These are phyloP conservation scores for Orychophragmus violaceus DNA, from an alignment of 345 rosid genomes.

Conservation along the genomic window DNA sequence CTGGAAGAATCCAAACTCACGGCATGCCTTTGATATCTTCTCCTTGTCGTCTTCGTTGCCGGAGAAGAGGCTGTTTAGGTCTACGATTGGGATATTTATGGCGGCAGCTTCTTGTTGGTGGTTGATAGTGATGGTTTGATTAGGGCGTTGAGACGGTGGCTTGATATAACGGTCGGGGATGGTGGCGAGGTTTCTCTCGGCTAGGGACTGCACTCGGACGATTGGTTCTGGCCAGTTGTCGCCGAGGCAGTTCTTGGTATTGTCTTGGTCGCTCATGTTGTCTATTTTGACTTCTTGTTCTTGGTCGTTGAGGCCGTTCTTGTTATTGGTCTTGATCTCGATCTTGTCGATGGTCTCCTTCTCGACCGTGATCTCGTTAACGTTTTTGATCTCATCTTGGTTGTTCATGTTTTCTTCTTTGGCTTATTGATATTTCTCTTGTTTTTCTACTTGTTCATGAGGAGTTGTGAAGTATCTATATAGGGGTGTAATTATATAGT, in stretches of 20 bases:
- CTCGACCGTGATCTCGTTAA: conserved; percentile 3
- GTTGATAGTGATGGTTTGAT: conserved; percentile 26
- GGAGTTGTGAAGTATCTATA: conserved; percentile 6
- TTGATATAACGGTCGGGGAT: conserved; percentile 71
- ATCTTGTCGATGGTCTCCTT: background rate
- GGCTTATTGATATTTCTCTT: background rate
- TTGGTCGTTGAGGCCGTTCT: conserved; percentile 2
- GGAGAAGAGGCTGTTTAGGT: conserved; percentile 39
- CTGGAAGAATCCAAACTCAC: conserved; percentile 87
- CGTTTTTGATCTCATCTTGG: background rate
- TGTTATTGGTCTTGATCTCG: background rate
- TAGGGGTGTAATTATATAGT: conserved; percentile 1
- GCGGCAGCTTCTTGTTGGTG: background rate
- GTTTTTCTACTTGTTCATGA: background rate
- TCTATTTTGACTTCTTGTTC: conserved; percentile 7
- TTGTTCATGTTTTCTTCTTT: background rate
- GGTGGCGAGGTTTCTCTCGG: conserved; percentile 39
- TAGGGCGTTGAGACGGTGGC: conserved; percentile 26
- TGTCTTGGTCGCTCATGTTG: background rate
- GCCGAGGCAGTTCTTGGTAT: background rate
- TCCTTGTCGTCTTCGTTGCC: conserved; percentile 26
- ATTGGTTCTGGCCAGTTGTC: conserved; percentile 91
- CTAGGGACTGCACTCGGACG: conserved; percentile 82
- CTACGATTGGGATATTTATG: conserved; percentile 64
- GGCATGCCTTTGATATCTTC: conserved; percentile 48